Evolutionary conservation across 2,329 filamentous ascomycete genomes (phyloP).

Genomic region (Sporothrix curviconia): DNA sequence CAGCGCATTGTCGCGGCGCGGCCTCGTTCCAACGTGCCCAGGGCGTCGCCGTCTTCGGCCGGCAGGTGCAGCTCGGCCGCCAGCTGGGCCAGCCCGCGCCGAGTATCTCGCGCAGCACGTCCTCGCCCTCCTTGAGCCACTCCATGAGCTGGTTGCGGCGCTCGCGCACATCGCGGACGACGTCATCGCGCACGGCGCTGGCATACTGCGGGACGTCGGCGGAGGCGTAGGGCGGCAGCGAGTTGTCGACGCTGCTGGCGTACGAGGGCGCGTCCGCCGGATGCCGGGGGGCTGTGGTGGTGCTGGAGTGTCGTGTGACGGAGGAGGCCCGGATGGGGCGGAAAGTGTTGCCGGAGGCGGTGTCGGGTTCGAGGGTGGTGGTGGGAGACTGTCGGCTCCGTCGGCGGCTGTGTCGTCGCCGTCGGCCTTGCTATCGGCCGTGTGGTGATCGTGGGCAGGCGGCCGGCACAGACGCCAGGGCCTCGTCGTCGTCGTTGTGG

Average conservation of each 20-base stretch:
- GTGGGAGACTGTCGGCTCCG: neutral
- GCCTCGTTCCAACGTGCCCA: slow-evolving; percentile 28
- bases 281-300: no score
- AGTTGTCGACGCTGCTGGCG: slow-evolving; percentile 5
- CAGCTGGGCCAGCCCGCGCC: slow-evolving; percentile 26
- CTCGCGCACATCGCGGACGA: slow-evolving; percentile 12
- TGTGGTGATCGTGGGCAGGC: slow-evolving; percentile 6
- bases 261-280: slow-evolving; percentile 18
- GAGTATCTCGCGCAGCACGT: slow-evolving; percentile 28
- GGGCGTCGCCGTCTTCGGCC: slow-evolving; percentile 21
- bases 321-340: no score
- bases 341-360: no score
- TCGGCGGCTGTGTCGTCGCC: neutral
- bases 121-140: slow-evolving; percentile 26
- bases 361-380: neutral
- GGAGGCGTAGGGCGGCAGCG: slow-evolving; percentile 23
- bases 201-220: slow-evolving; percentile 25
- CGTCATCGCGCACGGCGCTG: slow-evolving; percentile 22
- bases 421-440: neutral
- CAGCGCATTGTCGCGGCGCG: slow-evolving; percentile 26
- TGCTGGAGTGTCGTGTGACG: no score
- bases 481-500: slow-evolving; percentile 1
- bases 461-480: neutral
- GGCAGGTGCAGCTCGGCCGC: slow-evolving; percentile 23
- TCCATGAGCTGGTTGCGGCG: slow-evolving; percentile 26